Percentiles rank a stretch among this genome's conserved stretches.
These are phyloP conservation scores for Colletotrichum sansevieriae DNA, from an alignment of 2,329 filamentous ascomycete species.

Conservation along the genomic window DNA sequence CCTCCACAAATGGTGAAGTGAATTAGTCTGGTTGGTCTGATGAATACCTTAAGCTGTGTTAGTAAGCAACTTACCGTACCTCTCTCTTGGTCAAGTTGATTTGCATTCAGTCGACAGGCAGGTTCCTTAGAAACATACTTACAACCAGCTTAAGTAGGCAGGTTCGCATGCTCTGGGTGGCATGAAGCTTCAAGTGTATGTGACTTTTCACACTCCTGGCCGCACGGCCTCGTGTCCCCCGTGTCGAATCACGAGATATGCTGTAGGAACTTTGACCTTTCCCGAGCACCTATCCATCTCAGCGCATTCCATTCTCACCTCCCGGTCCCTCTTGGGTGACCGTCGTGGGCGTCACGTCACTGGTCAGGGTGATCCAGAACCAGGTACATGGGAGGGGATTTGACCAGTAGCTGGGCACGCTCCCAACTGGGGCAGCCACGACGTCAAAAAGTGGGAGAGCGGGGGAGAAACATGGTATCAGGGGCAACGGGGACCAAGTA, in stretches of 20 bases:
- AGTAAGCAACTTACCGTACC: too few species aligned
- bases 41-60: too few species aligned
- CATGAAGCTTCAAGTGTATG: background rate
- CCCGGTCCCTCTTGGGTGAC: background rate
- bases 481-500: conserved; percentile 1
- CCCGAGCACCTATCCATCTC: background rate
- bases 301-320: background rate
- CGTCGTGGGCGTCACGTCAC: background rate
- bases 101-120: too few species aligned
- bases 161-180: too few species aligned
- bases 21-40: too few species aligned
- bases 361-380: background rate
- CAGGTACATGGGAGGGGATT: conserved; percentile 8
- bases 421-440: background rate
- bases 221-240: conserved; percentile 10
- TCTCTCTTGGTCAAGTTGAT: too few species aligned
- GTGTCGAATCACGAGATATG: background rate
- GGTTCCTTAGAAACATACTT: too few species aligned
- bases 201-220: background rate
- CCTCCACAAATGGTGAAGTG: too few species aligned
- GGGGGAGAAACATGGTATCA: conserved; percentile 21
- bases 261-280: conserved; percentile 15
- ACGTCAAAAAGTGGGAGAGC: conserved; percentile 22
- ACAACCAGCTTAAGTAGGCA: too few species aligned
- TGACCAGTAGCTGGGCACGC: background rate